phyloP scores from a whole-genome alignment of 148 eudicot genomes.

The Nyssa sinensis region DNA sequence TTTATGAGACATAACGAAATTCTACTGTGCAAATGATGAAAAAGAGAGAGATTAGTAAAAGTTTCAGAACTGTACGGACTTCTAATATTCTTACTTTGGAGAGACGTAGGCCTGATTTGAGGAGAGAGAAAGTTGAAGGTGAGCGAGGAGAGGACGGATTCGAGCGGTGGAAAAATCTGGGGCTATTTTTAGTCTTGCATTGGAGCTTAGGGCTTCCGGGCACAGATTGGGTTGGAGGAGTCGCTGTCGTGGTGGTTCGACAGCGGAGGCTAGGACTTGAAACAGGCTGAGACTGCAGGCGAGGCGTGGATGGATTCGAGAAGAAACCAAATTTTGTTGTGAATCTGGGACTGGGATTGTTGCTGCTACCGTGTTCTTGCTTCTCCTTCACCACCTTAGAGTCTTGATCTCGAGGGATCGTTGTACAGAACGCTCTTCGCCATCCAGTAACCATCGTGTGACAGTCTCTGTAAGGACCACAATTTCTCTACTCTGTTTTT shows the following conservation, averaged over 20 bases:
- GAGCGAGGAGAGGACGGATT: conserved; percentile 62
- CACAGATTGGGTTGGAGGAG: conserved; percentile 8
- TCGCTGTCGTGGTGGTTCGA: conserved; percentile 17
- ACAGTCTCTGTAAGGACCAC: too few relatives aligned
- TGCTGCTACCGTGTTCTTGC: background rate
- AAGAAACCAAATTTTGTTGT: conserved; percentile 48
- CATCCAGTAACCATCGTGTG: conserved; percentile 69
- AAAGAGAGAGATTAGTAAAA: background rate
- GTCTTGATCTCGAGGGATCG: conserved; percentile 46
- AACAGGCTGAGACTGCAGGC: conserved; percentile 24
- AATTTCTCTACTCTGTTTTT: too few relatives aligned
- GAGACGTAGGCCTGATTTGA: conserved; percentile 52
- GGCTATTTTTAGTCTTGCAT: conserved; percentile 36
- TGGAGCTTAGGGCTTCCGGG: conserved; percentile 39
- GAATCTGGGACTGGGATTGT: conserved; percentile 30
- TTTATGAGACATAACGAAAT: background rate
- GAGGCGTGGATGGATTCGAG: conserved; percentile 55
- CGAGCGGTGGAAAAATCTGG: conserved; percentile 30
- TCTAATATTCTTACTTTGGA: conserved; percentile 29
- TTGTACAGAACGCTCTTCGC: conserved; percentile 80
- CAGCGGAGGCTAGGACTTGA: conserved; percentile 37
- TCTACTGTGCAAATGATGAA: conserved; percentile 4
- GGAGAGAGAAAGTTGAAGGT: conserved; percentile 64
- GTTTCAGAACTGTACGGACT: background rate
- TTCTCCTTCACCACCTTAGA: conserved; percentile 12